Percentiles rank a stretch among this genome's conserved stretches.
phyloP scores from a whole-genome alignment of 1,284 basidiomycete genomes.

The Leccinum pachyderme region DNA sequence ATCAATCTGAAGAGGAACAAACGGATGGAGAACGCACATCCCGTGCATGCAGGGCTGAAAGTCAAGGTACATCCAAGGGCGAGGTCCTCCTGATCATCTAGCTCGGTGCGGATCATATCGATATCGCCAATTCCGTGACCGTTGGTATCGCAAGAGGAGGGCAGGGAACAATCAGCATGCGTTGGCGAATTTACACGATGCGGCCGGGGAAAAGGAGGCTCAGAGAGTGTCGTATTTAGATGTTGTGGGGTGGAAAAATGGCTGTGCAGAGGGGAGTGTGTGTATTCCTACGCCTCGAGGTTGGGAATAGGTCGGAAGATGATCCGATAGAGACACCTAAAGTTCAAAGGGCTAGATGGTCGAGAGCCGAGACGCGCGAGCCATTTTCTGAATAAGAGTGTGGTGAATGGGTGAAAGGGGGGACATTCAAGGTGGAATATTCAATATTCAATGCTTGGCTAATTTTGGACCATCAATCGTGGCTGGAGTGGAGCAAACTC shows the following conservation, averaged over 20 bases:
- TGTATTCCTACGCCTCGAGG: slow-evolving; percentile 19
- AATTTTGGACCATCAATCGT: slow-evolving; percentile 11
- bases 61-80: slow-evolving; percentile 73
- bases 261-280: slow-evolving; percentile 6
- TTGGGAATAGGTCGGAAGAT: slow-evolving; percentile 7
- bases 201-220: slow-evolving; percentile 28
- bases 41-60: slow-evolving; percentile 75
- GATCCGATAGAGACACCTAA: slow-evolving; percentile 12
- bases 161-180: slow-evolving; percentile 79
- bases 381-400: slow-evolving; percentile 1
- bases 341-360: slow-evolving; percentile 5
- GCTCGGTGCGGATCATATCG: slow-evolving; percentile 60
- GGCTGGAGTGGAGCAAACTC: slow-evolving; percentile 11
- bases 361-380: slow-evolving; percentile 8
- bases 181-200: slow-evolving; percentile 66
- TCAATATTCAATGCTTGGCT: slow-evolving; percentile 4
- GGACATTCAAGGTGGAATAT: slow-evolving; percentile 3
- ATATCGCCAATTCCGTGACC: slow-evolving; percentile 78
- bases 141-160: slow-evolving; percentile 72
- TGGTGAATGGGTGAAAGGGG: slow-evolving; percentile 9
- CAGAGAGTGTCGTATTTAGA: slow-evolving; percentile 6
- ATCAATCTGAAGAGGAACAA: not conserved
- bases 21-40: slow-evolving; percentile 41
- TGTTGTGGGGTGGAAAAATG: slow-evolving; percentile 1
- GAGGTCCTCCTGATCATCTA: slow-evolving; percentile 70